phyloP scores from a whole-genome alignment of 169 alveolate species.

The Babesia sp. region DNA sequence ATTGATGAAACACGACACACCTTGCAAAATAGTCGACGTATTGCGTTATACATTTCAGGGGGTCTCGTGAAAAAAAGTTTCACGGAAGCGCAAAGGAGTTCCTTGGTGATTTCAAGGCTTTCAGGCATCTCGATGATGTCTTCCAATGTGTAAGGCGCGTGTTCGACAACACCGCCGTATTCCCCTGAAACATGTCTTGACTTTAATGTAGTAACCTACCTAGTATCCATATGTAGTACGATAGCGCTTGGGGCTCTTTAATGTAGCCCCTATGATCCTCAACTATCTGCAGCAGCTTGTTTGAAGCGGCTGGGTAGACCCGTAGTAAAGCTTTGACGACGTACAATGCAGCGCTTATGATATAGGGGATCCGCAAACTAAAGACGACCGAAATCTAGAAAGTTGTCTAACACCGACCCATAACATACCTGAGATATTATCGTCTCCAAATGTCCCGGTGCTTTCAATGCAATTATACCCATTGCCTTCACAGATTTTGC shows the following conservation, averaged over 20 bases:
- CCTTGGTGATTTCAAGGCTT: constrained; percentile 74
- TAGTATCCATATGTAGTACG: constrained; percentile 46
- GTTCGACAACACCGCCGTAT: constrained; percentile 72
- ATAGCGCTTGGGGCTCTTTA: constrained; percentile 23
- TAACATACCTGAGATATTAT: constrained; percentile 78
- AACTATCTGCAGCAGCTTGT: constrained; percentile 33
- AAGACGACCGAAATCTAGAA: constrained; percentile 58
- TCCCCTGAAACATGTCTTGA: constrained; percentile 74
- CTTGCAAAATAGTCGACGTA: constrained; percentile 79
- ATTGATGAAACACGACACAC: constrained; percentile 64
- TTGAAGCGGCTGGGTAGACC: constrained; percentile 24
- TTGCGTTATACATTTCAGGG: constrained; percentile 90
- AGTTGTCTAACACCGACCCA: constrained; percentile 64
- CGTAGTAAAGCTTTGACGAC: constrained; percentile 34
- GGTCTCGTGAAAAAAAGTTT: constrained; percentile 90
- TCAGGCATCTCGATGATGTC: constrained; percentile 77
- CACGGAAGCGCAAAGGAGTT: constrained; percentile 83
- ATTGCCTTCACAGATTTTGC: constrained; percentile 88
- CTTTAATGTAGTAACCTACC: constrained; percentile 56
- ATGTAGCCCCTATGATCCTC: constrained; percentile 50
- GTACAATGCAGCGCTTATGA: constrained; percentile 29
- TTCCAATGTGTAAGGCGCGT: constrained; percentile 78
- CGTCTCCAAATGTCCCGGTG: constrained; percentile 79
- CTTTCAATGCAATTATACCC: constrained; percentile 88
- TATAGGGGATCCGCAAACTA: constrained; percentile 25